These are phyloP conservation scores for Jamesozyma lodderae DNA, from an alignment of 805 yeast species.

Conservation along the genomic window DNA sequence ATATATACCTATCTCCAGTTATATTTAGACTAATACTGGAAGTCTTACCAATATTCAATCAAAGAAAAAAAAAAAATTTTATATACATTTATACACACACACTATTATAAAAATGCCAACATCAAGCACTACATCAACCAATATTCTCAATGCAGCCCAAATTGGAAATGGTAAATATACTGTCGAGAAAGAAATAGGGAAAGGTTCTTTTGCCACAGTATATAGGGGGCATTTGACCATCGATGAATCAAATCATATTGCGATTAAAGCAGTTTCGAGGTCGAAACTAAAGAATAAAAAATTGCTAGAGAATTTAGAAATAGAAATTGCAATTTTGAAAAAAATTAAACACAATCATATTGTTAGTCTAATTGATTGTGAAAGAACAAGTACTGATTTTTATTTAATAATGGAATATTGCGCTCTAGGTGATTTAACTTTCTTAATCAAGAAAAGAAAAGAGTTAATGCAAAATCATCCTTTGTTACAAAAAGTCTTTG, in stretches of 20 bases:
- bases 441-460: slow-evolving; percentile 68
- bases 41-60: no score
- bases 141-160: no score
- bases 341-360: slow-evolving; percentile 88
- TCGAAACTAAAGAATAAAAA: slow-evolving; percentile 78
- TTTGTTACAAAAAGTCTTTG: slow-evolving; percentile 62
- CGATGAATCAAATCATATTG: slow-evolving; percentile 45
- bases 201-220: slow-evolving; percentile 93
- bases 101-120: no score
- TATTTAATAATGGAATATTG: slow-evolving; percentile 95
- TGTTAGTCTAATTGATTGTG: slow-evolving; percentile 76
- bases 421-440: slow-evolving; percentile 86
- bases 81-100: no score
- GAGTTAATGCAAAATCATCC: slow-evolving; percentile 72
- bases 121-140: no score
- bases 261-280: slow-evolving; percentile 80
- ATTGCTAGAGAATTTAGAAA: slow-evolving; percentile 80
- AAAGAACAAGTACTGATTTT: slow-evolving; percentile 67
- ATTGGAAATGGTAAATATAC: slow-evolving; percentile 23
- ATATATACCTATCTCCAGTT: no score
- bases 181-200: slow-evolving; percentile 62
- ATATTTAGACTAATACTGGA: no score
- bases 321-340: slow-evolving; percentile 83
- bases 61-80: no score
- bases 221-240: slow-evolving; percentile 61